Evolutionary conservation across 768 basidiomycete species (phyloP), one percentile per base, ranked within the genome.

Genomic region (Mrakia hoshinonis): DNA sequence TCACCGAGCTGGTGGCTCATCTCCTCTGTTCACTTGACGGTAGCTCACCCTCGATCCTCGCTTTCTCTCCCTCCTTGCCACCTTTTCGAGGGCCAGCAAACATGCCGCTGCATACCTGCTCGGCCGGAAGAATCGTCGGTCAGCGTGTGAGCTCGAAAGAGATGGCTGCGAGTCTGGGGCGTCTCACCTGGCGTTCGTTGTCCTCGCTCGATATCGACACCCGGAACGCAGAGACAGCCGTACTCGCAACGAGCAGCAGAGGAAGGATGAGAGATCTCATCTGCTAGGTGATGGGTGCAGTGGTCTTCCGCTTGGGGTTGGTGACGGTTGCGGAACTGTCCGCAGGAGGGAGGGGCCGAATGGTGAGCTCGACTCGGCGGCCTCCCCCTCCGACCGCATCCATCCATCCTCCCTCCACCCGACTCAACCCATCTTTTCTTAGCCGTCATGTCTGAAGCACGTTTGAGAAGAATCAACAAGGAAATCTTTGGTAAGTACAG

Each of bases 381-480:
- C 11, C 49, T 18, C 6, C 49, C 24, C 49, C 20, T 24, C 24
- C 15, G 20, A 51, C 49, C 15, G 49, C 15, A 24, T 24, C 49
- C n/a, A n/a, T n/a, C 49, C n/a, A 20, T 26, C 15, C 65, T 22
- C 36, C 18, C 20, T 29, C 36, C 4, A 26, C 43, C 48, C 39
- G 4, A 20, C 49, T 60, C 24, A n/a, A 51, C 24, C 43, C 43
- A 2, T 31, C 11, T 7, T 22, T 29, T 38, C 31, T 24, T 7
- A 26, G 1, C 39, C 20, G 26, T 6, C 72, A 81, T 80, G 80
- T 92, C 92, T 86, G 92, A 96, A 78, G 92, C 93, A 68, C 84
- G 93, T 70, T 85, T 92, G 60, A 85, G 93, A 74, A 84, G 93
- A 78, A 89, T 96, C 31, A 92, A 91, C 81, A 96, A 95, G 82